Base-by-base conservation (phyloP, 179 eudicot genomes). In the Corrigiola litoralis region DNA sequence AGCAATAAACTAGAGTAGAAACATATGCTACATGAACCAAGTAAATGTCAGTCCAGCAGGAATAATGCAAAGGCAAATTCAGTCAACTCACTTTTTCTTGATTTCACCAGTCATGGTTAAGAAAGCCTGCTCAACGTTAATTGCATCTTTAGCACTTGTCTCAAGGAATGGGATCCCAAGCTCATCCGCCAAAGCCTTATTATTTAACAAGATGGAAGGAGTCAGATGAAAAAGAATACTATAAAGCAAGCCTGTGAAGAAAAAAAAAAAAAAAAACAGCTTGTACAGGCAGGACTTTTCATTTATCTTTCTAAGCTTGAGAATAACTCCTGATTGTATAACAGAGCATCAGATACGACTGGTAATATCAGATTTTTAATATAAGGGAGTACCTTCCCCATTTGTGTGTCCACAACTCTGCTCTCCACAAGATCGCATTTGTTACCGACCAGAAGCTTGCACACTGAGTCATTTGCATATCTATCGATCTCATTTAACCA, bases 111-210 rank as follows among this genome's bases (percentile, higher is more conserved):
- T 89, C 96, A 88, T 88, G 52, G 96, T 86, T 61, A 88, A 71
- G 84, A 88, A 88, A 77, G 92, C 92, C 63, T 86, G 86, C 82
- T 88, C 96, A 69, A 88, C 96, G 61, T 86, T 88, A 29, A 84
- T 83, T 4, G 96, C 68, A 69, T 88, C 92, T 70, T 88, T 88
- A 33, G 96, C 96, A 81, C 96, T 88, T 29, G 96, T 86, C 79
- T 88, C 92, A 3, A 86, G 89, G 77, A 88, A 88, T 59, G 96
- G 92, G 54, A 88, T 88, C 52, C 92, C 92, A 28, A 86, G 86
- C 80, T 88, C 96, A 74, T 88, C 96, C 5, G 96, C 96, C 72
- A 84, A 82, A 60, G 86, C 96, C 96, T 88, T 75, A 40, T 34
- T 11, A 61, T 33, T 36, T 28, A 54, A 47, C 62, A 55, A 46